phyloP scores from a whole-genome alignment of 371 early-diverging fungal genomes.

The Mucor lusitanicus region DNA sequence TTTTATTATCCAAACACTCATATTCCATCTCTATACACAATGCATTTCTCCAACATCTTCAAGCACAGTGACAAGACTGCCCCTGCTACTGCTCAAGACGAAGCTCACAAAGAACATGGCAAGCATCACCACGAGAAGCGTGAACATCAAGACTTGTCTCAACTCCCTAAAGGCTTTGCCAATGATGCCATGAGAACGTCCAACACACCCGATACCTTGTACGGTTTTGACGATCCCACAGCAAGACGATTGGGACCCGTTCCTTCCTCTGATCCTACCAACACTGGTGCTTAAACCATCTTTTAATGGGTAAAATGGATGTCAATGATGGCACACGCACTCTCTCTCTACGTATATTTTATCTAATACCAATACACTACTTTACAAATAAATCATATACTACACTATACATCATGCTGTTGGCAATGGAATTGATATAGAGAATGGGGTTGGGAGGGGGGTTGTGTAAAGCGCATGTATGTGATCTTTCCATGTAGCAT shows the following conservation, averaged over 20 bases:
- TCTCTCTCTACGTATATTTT: too few relatives aligned
- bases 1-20: neutral
- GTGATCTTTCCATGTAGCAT: neutral
- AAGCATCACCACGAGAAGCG: neutral
- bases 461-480: too few relatives aligned
- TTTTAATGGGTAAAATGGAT: neutral
- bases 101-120: neutral
- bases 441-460: neutral
- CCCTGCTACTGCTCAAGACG: neutral
- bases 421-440: neutral
- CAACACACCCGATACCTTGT: constrained; percentile 25
- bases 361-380: neutral
- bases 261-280: constrained; percentile 31
- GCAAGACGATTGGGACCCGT: constrained; percentile 35
- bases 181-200: constrained; percentile 33
- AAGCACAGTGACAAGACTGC: constrained; percentile 5
- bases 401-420: neutral
- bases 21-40: neutral
- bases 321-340: too few relatives aligned
- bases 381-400: neutral
- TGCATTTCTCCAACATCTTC: constrained; percentile 21
- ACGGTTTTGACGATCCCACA: constrained; percentile 34
- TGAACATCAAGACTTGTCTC: neutral
- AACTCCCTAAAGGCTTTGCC: constrained; percentile 30
- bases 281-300: constrained; percentile 26